Percentiles rank a stretch among this genome's conserved stretches.
These are phyloP conservation scores for Xylariales sp. DNA, from an alignment of 2,329 filamentous ascomycete species.

Conservation along the genomic window DNA sequence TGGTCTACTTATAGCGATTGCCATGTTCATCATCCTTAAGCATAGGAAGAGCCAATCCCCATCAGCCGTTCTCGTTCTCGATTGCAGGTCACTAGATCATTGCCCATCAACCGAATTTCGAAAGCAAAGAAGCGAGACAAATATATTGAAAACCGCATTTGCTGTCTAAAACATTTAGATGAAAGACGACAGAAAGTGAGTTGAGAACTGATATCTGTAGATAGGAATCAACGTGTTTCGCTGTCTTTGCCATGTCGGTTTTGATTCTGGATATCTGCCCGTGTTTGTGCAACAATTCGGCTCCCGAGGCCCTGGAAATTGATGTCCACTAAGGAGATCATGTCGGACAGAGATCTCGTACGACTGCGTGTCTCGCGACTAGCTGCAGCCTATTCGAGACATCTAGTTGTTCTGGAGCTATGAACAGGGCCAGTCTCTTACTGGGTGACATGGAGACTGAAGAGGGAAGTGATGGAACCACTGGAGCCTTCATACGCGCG, in stretches of 20 bases:
- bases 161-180: slow-evolving; percentile 10
- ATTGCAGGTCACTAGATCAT: background rate
- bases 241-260: slow-evolving; percentile 1
- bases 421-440: background rate
- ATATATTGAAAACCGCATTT: slow-evolving; percentile 4
- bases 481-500: slow-evolving; percentile 7
- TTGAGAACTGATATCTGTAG: slow-evolving; percentile 3
- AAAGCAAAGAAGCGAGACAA: slow-evolving; percentile 7
- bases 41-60: slow-evolving; percentile 5
- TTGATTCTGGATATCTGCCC: slow-evolving; percentile 4
- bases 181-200: slow-evolving; percentile 2
- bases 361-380: background rate
- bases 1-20: slow-evolving; percentile 4
- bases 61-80: background rate
- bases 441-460: background rate
- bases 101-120: background rate
- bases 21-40: too few relatives aligned
- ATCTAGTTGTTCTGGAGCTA: background rate
- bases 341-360: slow-evolving; percentile 3
- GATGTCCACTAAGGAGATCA: slow-evolving; percentile 3
- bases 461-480: background rate
- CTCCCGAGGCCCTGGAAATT: slow-evolving; percentile 6
- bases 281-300: slow-evolving; percentile 3
- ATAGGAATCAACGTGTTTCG: slow-evolving; percentile 5
- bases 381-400: slow-evolving; percentile 1